Evolutionary conservation across 2,329 filamentous ascomycete species (phyloP).

Genomic region (Fusarium phyllophilum): DNA sequence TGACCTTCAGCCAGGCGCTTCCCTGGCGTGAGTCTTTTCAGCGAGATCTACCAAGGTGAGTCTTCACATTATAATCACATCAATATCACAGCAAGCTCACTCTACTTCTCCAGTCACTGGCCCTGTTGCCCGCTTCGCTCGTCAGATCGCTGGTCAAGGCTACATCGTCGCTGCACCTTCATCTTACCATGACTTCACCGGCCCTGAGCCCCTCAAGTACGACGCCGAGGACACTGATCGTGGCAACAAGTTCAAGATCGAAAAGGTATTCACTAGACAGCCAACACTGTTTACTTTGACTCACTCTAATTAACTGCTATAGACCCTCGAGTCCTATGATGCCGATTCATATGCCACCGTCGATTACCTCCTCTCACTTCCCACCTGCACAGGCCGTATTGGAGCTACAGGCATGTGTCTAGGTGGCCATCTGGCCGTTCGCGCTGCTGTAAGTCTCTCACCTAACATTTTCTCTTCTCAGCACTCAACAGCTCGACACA

Average conservation of each 20-base stretch:
- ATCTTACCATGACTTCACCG: slow-evolving; percentile 93
- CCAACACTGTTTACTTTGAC: neutral
- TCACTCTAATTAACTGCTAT: slow-evolving; percentile 5
- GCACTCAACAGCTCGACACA: slow-evolving; percentile 38
- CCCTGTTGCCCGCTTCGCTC: slow-evolving; percentile 86
- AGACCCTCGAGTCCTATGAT: slow-evolving; percentile 88
- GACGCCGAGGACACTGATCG: slow-evolving; percentile 87
- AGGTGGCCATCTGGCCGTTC: slow-evolving; percentile 83
- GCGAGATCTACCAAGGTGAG: slow-evolving; percentile 95
- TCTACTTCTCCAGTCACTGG: slow-evolving; percentile 74
- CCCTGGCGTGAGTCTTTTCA: slow-evolving; percentile 88
- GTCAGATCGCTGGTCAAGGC: slow-evolving; percentile 90
- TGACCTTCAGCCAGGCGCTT: slow-evolving; percentile 64
- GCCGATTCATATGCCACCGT: slow-evolving; percentile 77
- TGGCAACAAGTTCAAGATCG: slow-evolving; percentile 87
- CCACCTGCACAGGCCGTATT: slow-evolving; percentile 83
- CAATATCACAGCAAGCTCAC: neutral
- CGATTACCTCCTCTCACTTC: slow-evolving; percentile 74
- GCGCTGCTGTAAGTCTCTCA: slow-evolving; percentile 58
- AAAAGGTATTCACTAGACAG: slow-evolving; percentile 66
- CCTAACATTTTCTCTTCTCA: neutral
- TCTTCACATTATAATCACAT: neutral
- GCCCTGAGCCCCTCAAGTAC: slow-evolving; percentile 84
- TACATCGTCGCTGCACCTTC: slow-evolving; percentile 93
- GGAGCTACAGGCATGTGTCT: slow-evolving; percentile 92